phyloP scores from a whole-genome alignment of 2,329 filamentous ascomycete species.

The Lasiodiplodia gonubiensis region DNA sequence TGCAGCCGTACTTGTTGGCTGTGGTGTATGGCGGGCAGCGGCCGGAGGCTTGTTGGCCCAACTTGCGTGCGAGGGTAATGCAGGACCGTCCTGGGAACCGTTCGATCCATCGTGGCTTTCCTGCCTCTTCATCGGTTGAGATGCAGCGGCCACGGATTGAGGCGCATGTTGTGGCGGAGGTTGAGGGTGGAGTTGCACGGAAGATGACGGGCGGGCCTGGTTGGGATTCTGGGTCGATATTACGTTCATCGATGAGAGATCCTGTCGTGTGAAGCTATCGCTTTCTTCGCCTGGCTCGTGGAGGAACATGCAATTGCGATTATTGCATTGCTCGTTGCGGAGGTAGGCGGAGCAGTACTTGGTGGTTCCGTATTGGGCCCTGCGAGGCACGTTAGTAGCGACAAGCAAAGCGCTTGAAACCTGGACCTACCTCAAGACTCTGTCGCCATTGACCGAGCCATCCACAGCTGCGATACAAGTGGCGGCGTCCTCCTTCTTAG shows the following conservation, averaged over 20 bases:
- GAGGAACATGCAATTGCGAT: slow-evolving; percentile 96
- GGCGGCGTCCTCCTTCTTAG: slow-evolving; percentile 86
- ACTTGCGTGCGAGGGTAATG: slow-evolving; percentile 89
- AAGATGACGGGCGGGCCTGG: slow-evolving; percentile 58
- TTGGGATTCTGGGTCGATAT: slow-evolving; percentile 78
- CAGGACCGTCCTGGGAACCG: slow-evolving; percentile 76
- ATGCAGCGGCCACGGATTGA: slow-evolving; percentile 57
- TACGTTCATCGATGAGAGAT: slow-evolving; percentile 92
- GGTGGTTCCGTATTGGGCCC: slow-evolving; percentile 83
- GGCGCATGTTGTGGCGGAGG: slow-evolving; percentile 57
- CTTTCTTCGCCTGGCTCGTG: slow-evolving; percentile 98
- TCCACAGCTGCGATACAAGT: slow-evolving; percentile 92
- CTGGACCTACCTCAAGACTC: slow-evolving; percentile 75
- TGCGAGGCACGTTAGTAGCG: slow-evolving; percentile 35
- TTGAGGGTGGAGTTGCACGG: slow-evolving; percentile 51
- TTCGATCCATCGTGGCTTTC: slow-evolving; percentile 76
- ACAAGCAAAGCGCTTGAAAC: background rate
- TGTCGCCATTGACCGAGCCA: slow-evolving; percentile 87
- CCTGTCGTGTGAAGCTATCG: slow-evolving; percentile 93
- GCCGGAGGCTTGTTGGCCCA: slow-evolving; percentile 79
- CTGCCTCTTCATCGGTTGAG: slow-evolving; percentile 71
- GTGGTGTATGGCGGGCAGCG: slow-evolving; percentile 73
- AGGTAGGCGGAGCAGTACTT: slow-evolving; percentile 99
- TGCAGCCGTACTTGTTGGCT: slow-evolving; percentile 79
- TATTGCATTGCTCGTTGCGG: slow-evolving; percentile 91